Base-by-base conservation (phyloP, 2,329 filamentous ascomycete genomes). In the Claviceps capensis region DNA sequence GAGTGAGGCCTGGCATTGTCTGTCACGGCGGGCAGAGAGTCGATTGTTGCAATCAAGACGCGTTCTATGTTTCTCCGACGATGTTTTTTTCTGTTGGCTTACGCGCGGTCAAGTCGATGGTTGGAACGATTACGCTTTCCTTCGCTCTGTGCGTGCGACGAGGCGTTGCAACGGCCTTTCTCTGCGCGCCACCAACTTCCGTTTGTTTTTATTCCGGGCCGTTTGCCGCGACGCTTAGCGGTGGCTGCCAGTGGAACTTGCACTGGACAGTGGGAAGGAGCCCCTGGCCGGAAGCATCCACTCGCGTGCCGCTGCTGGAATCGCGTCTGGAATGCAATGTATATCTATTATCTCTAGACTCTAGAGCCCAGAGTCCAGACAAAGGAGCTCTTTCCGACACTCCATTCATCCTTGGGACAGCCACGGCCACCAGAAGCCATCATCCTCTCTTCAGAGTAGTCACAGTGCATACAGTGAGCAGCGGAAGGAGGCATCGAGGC, bases 1-100 rank as follows among this genome's bases (percentile, higher is more conserved):
- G 58, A 55, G 53, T 58, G 57, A 60, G 61, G 61, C 63, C 65
- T 63, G 62, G 65, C 67, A 69, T 69, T 61, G 62, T 69, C 63
- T 62, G 56, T 51, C 55, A 54, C 57, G 57, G 55, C 52, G 57
- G 49, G 48, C 55, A 57, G 52, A 38, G 47, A 45, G 47, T 51
- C 44, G 40, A 22, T 41, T 51, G 45, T 51, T 36, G 47, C 47
- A 46, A 48, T 50, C 38, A 40, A 43, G 52, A 53, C 50, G 52
- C 51, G 52, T 40, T 17, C 11, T 34, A 2, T 46, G 26, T 23
- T n/a, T 7, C 26, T 19, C 22, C 23, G 22, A 46, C 14, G 16
- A n/a, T 7, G 23, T 46, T 47, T 47, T 13, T 47, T 19, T 7
- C 26, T 5, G 13, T 42, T 52, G 34, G 9, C 14, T 43, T 48